Base-by-base conservation (phyloP, 1,284 basidiomycete genomes). In the Sporisorium iseilematis-ciliati region DNA sequence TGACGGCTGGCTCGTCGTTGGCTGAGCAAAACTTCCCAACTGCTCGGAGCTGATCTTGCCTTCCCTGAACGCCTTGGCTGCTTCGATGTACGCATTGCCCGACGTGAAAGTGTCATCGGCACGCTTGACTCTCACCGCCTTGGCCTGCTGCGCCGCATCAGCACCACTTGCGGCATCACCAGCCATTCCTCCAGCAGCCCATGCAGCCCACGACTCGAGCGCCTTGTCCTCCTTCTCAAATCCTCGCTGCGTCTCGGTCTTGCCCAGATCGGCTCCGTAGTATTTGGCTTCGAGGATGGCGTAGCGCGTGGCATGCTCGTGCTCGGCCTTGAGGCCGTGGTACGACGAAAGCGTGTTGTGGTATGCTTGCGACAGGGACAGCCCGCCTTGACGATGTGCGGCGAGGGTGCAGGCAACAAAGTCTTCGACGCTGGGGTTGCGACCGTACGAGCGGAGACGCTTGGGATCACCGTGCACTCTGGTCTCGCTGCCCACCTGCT, bases 361-460 rank as follows among this genome's bases (percentile, higher is more conserved):
- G 85, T 99, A 99, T 4, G 96, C 95, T 42, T 91, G 87, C 0
- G 92, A 90, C 43, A 97, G 88, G 0, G 93, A 89, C 26, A 91
- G 68, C 1, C 86, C 78, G 79, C 93, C 91, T 60, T 89, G 76
- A 67, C 90, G 86, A 85, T 94, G 90, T 14, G 98, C 89, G 81
- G 92, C 93, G 51, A 92, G 86, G 14, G 92, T 89, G 86, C 93
- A 97, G 61, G 89, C 89, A 64, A 98, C 89, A 41, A 91, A 91
- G 86, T 97, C 94, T 88, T 97, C 95, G 31, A 93, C 89, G 20
- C 88, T 89, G 18, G 95, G 94, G 84, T 94, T 95, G 65, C 84
- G n/a, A 66, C 82, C 61, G 78, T 59, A 78, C 38, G 62, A 79
- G 16, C 60, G 65, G 23, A 55, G 65, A 56, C 82, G 79, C 0